A percentile compares a stretch with the other conserved stretches of the same genome.
Conservation (phyloP, 2,329 filamentous ascomycete genomes). For the Parastagonospora nodorum region DNA sequence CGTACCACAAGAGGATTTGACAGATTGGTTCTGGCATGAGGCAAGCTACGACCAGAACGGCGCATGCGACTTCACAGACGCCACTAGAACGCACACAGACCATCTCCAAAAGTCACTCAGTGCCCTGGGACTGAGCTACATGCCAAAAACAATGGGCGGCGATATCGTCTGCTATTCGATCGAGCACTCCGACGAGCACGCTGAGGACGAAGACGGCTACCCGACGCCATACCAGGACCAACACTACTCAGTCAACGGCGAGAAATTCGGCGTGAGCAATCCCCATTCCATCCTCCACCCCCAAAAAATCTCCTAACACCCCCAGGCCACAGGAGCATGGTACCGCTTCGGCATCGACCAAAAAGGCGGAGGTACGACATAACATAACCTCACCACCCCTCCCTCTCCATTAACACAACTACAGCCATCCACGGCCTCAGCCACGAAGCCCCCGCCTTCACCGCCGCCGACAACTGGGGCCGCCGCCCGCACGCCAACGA, state of each 20-base stretch:
- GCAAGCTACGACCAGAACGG: constrained; percentile 7
- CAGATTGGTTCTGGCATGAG: not conserved
- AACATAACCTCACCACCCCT: not conserved
- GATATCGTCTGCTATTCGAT: constrained; percentile 11
- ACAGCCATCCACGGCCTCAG: too few relatives aligned
- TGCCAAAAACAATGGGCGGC: constrained; percentile 1
- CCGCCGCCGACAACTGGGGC: too few relatives aligned
- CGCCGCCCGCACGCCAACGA: too few relatives aligned
- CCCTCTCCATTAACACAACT: not conserved
- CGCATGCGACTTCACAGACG: constrained; percentile 7
- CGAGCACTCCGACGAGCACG: constrained; percentile 10
- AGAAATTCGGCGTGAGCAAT: constrained; percentile 5
- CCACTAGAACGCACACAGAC: not conserved
- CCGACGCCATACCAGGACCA: constrained; percentile 1
- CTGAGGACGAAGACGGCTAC: constrained; percentile 3
- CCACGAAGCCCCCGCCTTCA: too few relatives aligned
- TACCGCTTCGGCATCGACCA: constrained; percentile 4
- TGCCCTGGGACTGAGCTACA: constrained; percentile 7
- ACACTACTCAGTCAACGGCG: constrained; percentile 9
- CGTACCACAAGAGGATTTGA: too few relatives aligned
- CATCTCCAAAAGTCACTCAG: not conserved
- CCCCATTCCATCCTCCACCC: not conserved
- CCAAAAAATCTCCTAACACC: constrained; percentile 3
- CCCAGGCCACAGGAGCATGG: constrained; percentile 5
- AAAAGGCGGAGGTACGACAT: not conserved